Percentiles rank a stretch among this genome's conserved stretches.
Evolutionary conservation across 768 basidiomycete genomes (phyloP).

Genomic region (Boletus pseudo-olivaceus): DNA sequence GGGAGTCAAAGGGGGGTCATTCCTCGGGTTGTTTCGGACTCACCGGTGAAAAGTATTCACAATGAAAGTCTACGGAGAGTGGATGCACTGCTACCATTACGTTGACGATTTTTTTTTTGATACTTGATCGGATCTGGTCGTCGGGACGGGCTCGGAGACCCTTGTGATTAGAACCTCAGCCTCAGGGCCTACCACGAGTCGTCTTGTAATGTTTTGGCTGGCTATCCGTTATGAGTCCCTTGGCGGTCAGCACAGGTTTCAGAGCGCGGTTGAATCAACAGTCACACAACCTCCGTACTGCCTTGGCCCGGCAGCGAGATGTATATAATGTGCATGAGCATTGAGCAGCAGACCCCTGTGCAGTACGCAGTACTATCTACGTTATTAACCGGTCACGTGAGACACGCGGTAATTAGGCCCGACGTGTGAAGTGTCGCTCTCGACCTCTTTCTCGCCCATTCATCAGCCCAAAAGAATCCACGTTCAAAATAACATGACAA

Average conservation of each 20-base stretch:
- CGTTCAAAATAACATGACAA: conserved; percentile 8
- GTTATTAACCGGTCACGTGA: conserved; percentile 4
- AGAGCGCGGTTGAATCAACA: neutral
- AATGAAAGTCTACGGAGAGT: neutral
- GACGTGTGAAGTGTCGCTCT: neutral
- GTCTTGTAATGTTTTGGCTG: neutral
- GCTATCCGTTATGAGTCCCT: neutral
- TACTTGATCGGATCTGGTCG: neutral
- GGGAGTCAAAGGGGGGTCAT: neutral
- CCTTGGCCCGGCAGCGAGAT: no score
- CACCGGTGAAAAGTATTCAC: neutral
- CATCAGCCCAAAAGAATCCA: neutral
- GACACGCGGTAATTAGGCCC: neutral
- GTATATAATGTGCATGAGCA: no score
- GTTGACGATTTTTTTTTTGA: neutral
- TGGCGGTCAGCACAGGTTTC: neutral
- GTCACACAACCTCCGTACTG: neutral
- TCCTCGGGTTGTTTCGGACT: neutral
- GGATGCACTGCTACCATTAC: neutral
- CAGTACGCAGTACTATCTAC: no score
- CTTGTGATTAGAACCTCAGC: neutral
- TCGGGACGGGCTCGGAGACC: neutral
- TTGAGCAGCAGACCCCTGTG: no score
- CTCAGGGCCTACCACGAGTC: neutral
- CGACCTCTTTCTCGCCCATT: neutral